phyloP scores from a whole-genome alignment of 495 filamentous ascomycete species.

The Apiosordaria backusii region DNA sequence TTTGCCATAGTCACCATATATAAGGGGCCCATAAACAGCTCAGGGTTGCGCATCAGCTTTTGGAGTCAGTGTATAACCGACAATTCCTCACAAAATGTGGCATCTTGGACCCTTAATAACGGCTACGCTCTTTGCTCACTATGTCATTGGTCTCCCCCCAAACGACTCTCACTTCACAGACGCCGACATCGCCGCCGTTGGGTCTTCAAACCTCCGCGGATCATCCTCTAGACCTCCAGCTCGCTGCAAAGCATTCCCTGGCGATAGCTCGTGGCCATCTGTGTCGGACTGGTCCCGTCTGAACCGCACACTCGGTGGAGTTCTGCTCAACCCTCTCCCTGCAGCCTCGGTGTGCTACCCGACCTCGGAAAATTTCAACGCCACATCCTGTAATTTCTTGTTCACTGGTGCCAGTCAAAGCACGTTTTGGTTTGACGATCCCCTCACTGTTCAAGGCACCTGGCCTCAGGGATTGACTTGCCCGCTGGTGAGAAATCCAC shows the following conservation, averaged over 20 bases:
- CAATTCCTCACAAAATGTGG: background rate
- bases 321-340: slow-evolving; percentile 51
- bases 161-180: background rate
- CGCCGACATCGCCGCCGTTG: background rate
- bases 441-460: slow-evolving; percentile 31
- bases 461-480: slow-evolving; percentile 43
- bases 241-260: slow-evolving; percentile 52
- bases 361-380: slow-evolving; percentile 42
- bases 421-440: slow-evolving; percentile 38
- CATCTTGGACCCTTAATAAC: background rate
- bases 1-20: background rate
- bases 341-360: slow-evolving; percentile 51
- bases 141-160: background rate
- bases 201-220: background rate
- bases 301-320: slow-evolving; percentile 44
- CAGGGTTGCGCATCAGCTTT: background rate
- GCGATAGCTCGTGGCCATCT: slow-evolving; percentile 47
- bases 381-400: slow-evolving; percentile 37
- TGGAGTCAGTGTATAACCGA: background rate
- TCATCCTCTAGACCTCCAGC: background rate
- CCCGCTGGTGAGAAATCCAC: slow-evolving; percentile 21
- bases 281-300: slow-evolving; percentile 42
- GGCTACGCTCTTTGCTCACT: background rate
- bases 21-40: background rate
- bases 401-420: slow-evolving; percentile 26